Conservation (phyloP, 305 asterid species). For the Fraxinus paxiana region DNA sequence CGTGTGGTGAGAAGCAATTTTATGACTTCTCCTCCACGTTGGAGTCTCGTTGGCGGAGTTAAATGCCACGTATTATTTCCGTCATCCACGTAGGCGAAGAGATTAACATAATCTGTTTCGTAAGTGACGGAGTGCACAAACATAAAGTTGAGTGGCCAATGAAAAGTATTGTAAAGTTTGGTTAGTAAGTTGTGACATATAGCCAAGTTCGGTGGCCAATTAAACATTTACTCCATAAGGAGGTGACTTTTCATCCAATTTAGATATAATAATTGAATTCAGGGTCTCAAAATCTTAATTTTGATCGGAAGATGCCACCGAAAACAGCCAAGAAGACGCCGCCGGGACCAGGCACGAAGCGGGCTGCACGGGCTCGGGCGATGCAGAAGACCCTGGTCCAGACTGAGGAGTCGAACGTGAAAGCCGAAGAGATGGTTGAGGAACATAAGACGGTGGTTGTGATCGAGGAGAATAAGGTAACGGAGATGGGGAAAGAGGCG, state of each 20-base stretch:
- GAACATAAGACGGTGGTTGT: slow-evolving; percentile 20
- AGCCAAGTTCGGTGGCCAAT: no score
- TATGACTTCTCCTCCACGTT: no score
- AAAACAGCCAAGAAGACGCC: slow-evolving; percentile 55
- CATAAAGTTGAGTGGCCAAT: no score
- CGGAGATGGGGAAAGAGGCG: slow-evolving; percentile 21
- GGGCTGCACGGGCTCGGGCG: slow-evolving; percentile 41
- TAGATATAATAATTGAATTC: neutral
- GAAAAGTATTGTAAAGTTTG: no score
- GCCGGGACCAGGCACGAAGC: slow-evolving; percentile 67
- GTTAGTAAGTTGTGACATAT: no score
- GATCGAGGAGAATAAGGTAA: slow-evolving; percentile 22
- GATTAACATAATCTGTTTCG: no score
- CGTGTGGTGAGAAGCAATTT: no score
- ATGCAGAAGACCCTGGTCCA: slow-evolving; percentile 29
- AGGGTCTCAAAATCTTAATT: neutral
- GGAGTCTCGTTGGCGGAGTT: no score
- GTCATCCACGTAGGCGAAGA: no score
- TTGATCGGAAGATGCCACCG: slow-evolving; percentile 57
- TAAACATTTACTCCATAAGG: no score
- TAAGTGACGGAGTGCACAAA: no score
- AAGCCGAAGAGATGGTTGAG: slow-evolving; percentile 34
- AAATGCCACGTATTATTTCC: no score
- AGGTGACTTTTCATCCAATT: neutral
- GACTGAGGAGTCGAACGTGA: slow-evolving; percentile 31